Evolutionary conservation across 331 rosid genomes (phyloP).

Genomic region (Quercus lobata): DNA sequence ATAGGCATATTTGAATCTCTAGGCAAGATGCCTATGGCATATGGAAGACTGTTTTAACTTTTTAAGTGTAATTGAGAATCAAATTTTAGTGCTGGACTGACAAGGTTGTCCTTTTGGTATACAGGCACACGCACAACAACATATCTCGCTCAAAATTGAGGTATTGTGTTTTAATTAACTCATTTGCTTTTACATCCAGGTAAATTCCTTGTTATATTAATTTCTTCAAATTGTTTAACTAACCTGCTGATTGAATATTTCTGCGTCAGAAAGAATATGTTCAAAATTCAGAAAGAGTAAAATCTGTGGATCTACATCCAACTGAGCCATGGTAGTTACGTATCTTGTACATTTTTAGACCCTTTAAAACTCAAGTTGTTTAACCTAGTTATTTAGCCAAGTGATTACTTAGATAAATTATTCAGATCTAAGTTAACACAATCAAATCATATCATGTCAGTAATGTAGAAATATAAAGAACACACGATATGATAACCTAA

Average conservation of each 20-base stretch:
- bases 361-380: no score
- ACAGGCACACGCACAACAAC: conserved; percentile 26
- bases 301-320: conserved; percentile 85
- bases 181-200: background rate
- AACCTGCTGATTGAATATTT: conserved; percentile 7
- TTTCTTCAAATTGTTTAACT: background rate
- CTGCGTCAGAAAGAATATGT: conserved; percentile 54
- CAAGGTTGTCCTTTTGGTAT: background rate
- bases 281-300: conserved; percentile 70
- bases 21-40: no score
- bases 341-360: background rate
- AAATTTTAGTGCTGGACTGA: background rate
- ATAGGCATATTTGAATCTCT: no score
- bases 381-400: no score
- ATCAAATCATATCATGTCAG: no score
- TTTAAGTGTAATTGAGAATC: background rate
- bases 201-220: background rate
- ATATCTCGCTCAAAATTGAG: conserved; percentile 41
- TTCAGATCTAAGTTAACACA: no score
- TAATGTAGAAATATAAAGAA: no score
- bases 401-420: no score
- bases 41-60: no score
- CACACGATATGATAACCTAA: no score
- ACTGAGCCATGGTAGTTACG: conserved; percentile 72
- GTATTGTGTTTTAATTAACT: conserved; percentile 15